phyloP scores from a whole-genome alignment of 2,329 filamentous ascomycete species.

The Stagonosporopsis rhizophila region DNA sequence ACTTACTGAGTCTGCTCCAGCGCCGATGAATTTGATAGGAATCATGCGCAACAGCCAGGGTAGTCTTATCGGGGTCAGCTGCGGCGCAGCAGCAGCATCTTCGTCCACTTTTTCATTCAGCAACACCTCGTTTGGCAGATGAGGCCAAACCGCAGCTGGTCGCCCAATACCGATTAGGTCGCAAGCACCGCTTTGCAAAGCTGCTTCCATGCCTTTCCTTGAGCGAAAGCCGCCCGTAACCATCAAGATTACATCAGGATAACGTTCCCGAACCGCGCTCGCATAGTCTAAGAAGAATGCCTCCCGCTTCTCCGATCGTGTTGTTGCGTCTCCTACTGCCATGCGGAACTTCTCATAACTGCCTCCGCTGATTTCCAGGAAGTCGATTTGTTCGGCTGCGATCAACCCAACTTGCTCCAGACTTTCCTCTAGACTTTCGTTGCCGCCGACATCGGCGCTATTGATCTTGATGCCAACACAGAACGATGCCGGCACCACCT shows the following conservation, averaged over 20 bases:
- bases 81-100: background rate
- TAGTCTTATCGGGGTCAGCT: background rate
- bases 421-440: constrained; percentile 55
- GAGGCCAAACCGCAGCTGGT: constrained; percentile 19
- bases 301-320: constrained; percentile 63
- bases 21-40: constrained; percentile 7
- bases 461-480: constrained; percentile 61
- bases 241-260: constrained; percentile 53
- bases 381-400: constrained; percentile 63
- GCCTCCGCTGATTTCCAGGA: constrained; percentile 72
- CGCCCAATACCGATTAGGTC: constrained; percentile 27
- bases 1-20: constrained; percentile 9
- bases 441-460: constrained; percentile 55
- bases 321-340: constrained; percentile 13
- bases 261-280: constrained; percentile 54
- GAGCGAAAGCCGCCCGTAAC: constrained; percentile 66
- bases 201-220: constrained; percentile 62
- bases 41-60: constrained; percentile 1
- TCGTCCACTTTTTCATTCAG: constrained; percentile 4
- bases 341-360: constrained; percentile 34
- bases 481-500: constrained; percentile 52
- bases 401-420: constrained; percentile 66
- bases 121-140: constrained; percentile 7
- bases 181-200: constrained; percentile 51
- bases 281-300: constrained; percentile 74